Evolutionary conservation across 2,329 filamentous ascomycete species (phyloP).

Genomic region (Penicillium verrucosum): DNA sequence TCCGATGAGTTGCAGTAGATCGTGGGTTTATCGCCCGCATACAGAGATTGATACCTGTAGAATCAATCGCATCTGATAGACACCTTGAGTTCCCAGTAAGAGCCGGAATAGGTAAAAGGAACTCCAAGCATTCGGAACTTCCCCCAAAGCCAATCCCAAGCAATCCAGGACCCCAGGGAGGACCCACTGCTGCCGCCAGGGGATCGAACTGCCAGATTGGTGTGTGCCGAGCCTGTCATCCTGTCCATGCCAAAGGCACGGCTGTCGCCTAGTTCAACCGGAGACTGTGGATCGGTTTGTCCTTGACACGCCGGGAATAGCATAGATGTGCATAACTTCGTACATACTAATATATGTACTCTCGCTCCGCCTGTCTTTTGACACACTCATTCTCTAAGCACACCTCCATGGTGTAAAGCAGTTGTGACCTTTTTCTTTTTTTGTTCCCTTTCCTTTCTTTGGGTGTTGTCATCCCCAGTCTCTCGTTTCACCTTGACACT

Average conservation of each 20-base stretch:
- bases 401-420: slow-evolving; percentile 30
- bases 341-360: slow-evolving; percentile 21
- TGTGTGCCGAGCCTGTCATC: slow-evolving; percentile 20
- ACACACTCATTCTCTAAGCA: slow-evolving; percentile 9
- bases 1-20: slow-evolving; percentile 8
- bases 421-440: slow-evolving; percentile 16
- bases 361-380: slow-evolving; percentile 6
- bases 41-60: background rate
- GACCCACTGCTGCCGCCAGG: slow-evolving; percentile 18
- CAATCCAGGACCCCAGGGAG: background rate
- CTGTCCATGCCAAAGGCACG: slow-evolving; percentile 22
- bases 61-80: background rate
- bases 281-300: slow-evolving; percentile 21
- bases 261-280: slow-evolving; percentile 22
- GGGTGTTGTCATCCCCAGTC: slow-evolving; percentile 15
- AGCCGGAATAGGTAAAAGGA: background rate
- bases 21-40: slow-evolving; percentile 7
- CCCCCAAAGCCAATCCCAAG: slow-evolving; percentile 5
- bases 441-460: slow-evolving; percentile 15
- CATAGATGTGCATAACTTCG: slow-evolving; percentile 25
- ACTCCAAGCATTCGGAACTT: background rate
- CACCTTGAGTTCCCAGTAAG: slow-evolving; percentile 4
- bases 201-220: slow-evolving; percentile 10
- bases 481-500: slow-evolving; percentile 26
- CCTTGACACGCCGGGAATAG: slow-evolving; percentile 21